These are phyloP conservation scores for Curvularia lunata DNA, from an alignment of 2,329 filamentous ascomycete genomes.

Conservation along the genomic window DNA sequence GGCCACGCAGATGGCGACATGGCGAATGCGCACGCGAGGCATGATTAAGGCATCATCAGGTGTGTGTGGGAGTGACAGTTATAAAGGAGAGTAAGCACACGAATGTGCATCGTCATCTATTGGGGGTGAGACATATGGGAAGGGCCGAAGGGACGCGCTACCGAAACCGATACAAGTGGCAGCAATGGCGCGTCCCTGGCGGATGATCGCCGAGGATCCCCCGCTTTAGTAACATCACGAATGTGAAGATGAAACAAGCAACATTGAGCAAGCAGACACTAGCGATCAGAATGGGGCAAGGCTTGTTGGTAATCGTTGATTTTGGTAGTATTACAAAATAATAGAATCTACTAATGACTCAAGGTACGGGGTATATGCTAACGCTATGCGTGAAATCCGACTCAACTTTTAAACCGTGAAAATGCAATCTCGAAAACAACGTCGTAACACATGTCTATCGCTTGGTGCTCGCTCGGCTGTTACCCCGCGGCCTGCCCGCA, in stretches of 20 bases:
- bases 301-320: background rate
- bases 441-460: constrained; percentile 8
- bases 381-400: constrained; percentile 17
- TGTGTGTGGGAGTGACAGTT: constrained; percentile 4
- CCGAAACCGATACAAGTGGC: background rate
- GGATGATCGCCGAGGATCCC: background rate
- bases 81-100: background rate
- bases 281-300: background rate
- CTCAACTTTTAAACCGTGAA: constrained; percentile 8
- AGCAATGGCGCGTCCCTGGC: background rate
- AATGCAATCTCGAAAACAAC: constrained; percentile 10
- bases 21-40: constrained; percentile 40
- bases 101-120: constrained; percentile 3
- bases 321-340: constrained; percentile 3
- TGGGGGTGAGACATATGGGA: background rate
- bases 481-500: constrained; percentile 27
- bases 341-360: constrained; percentile 11
- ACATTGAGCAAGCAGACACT: background rate
- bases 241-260: background rate
- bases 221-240: background rate
- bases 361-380: constrained; percentile 31
- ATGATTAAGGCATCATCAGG: constrained; percentile 22
- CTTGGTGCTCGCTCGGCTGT: constrained; percentile 27
- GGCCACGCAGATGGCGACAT: constrained; percentile 33
- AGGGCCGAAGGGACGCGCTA: constrained; percentile 4